phyloP scores from a whole-genome alignment of 2,329 filamentous ascomycete species.

The Aspergillus vadensis region DNA sequence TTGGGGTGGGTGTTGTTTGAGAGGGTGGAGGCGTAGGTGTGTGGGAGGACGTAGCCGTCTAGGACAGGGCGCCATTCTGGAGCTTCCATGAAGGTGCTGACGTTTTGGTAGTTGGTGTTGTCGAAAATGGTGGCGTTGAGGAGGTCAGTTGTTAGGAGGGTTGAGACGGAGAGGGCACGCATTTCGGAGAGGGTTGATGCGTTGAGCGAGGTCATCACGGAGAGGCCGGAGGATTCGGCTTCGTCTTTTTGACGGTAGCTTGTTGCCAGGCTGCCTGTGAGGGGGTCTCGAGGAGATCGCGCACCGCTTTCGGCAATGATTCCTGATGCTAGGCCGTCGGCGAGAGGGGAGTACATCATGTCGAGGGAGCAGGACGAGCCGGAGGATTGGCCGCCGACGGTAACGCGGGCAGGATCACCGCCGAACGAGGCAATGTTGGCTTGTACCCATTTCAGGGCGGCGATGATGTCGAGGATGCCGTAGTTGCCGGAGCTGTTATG shows the following conservation, averaged over 20 bases:
- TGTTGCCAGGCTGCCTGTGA: slow-evolving; percentile 28
- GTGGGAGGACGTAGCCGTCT: slow-evolving; percentile 31
- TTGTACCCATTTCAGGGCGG: slow-evolving; percentile 24
- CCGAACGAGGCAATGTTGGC: slow-evolving; percentile 26
- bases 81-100: slow-evolving; percentile 19
- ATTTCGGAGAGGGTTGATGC: slow-evolving; percentile 45
- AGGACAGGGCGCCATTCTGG: slow-evolving; percentile 30
- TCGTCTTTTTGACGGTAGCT: slow-evolving; percentile 24
- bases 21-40: slow-evolving; percentile 25
- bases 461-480: slow-evolving; percentile 28
- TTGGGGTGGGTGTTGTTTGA: slow-evolving; percentile 20
- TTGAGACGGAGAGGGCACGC: slow-evolving; percentile 38
- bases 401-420: slow-evolving; percentile 25
- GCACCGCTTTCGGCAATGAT: slow-evolving; percentile 37
- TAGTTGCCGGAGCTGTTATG: slow-evolving; percentile 32
- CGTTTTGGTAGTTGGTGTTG: slow-evolving; percentile 25
- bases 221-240: slow-evolving; percentile 25
- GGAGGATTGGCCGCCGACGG: slow-evolving; percentile 33
- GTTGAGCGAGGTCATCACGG: slow-evolving; percentile 42
- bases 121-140: slow-evolving; percentile 23
- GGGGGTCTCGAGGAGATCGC: slow-evolving; percentile 31
- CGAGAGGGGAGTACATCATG: slow-evolving; percentile 29
- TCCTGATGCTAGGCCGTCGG: slow-evolving; percentile 24
- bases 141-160: slow-evolving; percentile 31
- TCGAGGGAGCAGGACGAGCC: slow-evolving; percentile 31